These are phyloP conservation scores for Thuidium tamariscinum DNA, from an alignment of 225 moss, liverwort and hornwort genomes.

Conservation along the genomic window DNA sequence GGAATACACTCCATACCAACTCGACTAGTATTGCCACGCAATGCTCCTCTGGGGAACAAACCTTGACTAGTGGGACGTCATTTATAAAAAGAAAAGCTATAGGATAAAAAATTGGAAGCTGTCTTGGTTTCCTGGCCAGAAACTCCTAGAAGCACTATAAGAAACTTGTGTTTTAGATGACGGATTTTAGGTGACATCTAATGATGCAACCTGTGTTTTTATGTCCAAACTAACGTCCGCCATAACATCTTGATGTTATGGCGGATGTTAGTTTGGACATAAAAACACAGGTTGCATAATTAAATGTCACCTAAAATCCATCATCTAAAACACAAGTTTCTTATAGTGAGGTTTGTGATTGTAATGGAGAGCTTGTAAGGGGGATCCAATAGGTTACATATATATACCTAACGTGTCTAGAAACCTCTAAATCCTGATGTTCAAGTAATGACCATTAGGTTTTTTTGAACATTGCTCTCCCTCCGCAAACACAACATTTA, in stretches of 20 bases:
- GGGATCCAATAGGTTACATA: not conserved
- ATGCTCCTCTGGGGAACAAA: not conserved
- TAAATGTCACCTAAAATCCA: too few species aligned
- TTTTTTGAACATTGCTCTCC: not conserved
- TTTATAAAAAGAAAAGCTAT: too few species aligned
- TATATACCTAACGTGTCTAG: not conserved
- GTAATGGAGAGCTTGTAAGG: not conserved
- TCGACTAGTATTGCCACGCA: not conserved
- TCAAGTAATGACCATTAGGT: not conserved
- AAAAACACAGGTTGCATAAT: too few species aligned
- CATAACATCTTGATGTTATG: too few species aligned
- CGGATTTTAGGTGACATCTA: too few species aligned
- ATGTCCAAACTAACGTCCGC: too few species aligned
- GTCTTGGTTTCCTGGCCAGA: not conserved
- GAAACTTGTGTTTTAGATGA: too few species aligned
- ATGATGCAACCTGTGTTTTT: too few species aligned
- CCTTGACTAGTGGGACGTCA: not conserved
- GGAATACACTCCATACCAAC: fast-evolving
- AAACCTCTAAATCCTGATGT: too few species aligned
- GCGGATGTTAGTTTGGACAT: too few species aligned
- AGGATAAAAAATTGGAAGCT: not conserved
- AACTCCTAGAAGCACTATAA: too few species aligned
- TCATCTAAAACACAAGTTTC: too few species aligned
- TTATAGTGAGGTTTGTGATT: not conserved
- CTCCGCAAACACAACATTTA: not conserved